Evolutionary conservation across 257 asterid genomes (phyloP), one percentile per base, ranked within the genome.

Genomic region (Paraleonurus japonicus): DNA sequence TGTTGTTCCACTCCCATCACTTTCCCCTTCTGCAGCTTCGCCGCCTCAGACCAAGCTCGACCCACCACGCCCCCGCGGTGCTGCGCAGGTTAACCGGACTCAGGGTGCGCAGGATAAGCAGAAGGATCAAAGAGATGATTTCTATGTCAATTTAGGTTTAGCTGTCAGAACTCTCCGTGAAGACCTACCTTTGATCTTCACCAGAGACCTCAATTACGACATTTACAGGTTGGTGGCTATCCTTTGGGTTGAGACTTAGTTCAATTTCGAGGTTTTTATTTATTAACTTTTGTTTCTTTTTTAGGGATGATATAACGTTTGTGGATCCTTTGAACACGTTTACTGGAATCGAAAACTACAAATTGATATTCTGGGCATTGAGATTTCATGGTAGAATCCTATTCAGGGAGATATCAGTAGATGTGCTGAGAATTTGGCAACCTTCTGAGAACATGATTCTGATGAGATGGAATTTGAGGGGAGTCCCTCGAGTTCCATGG

Each of bases 81-180:
- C 76, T 43, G 86, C 79, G 37, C 89, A 74, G 81, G 78, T 85
- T 67, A 79, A 76, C 72, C 82, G 75, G 8, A 69, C 87, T 54
- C 35, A 80, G 0, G 59, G 80, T 55, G 81, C 67, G 37, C 81
- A 77, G 79, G 89, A 80, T 51, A 85, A 81, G 83, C 59, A 75
- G 55, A 76, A 84, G 62, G 77, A 83, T 19, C 76, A 81, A 19
- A 80, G 79, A 55, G 83, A 87, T 47, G 96, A 90, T 20, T 92
- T 87, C 64, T 92, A 85, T 65, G 84, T 92, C 82, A 92, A 92
- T 80, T 80, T 90, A 24, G 98, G 98, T 23, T 75, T 81, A 30
- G 97, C 97, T 71, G 96, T 92, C 4, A 84, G 97, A 33, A 92
- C 96, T 20, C 98, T 92, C 1, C 88, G 98, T 7, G 96, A 92